Conservation (phyloP, 2,329 filamentous ascomycete genomes). For the Fusarium palustre region DNA sequence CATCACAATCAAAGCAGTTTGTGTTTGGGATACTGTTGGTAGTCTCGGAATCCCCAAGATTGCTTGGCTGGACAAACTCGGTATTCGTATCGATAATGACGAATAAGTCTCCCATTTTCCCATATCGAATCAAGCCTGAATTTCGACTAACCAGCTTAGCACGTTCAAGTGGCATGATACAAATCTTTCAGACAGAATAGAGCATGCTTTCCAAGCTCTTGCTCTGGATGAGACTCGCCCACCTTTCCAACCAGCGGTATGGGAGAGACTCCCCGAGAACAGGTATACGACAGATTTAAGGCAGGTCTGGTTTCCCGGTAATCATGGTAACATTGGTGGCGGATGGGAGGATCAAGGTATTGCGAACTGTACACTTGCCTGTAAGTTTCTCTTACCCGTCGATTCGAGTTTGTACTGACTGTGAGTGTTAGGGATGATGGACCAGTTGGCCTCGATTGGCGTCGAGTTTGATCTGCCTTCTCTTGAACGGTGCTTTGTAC, state of each 20-base stretch:
- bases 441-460: conserved; percentile 64
- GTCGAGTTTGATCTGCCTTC: conserved; percentile 61
- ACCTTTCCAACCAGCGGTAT: conserved; percentile 67
- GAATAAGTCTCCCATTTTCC: conserved; percentile 56
- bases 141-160: conserved; percentile 48
- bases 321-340: conserved; percentile 77
- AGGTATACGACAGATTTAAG: conserved; percentile 58
- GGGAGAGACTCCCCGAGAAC: conserved; percentile 59
- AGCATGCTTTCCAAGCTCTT: conserved; percentile 70
- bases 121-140: not conserved
- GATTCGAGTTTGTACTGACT: not conserved
- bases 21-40: conserved; percentile 62
- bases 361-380: conserved; percentile 55
- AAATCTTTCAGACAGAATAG: conserved; percentile 62
- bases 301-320: conserved; percentile 76
- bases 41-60: conserved; percentile 61
- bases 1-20: conserved; percentile 60
- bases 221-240: conserved; percentile 68
- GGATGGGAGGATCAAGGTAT: conserved; percentile 68
- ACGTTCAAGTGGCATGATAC: conserved; percentile 67
- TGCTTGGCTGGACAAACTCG: conserved; percentile 59
- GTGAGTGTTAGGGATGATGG: conserved; percentile 63
- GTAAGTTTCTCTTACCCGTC: conserved; percentile 45
- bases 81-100: conserved; percentile 58
- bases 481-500: conserved; percentile 56